Percentiles rank a stretch among this genome's conserved stretches.
phyloP scores from a whole-genome alignment of 305 asterid genomes.

The Salvia sclarea region DNA sequence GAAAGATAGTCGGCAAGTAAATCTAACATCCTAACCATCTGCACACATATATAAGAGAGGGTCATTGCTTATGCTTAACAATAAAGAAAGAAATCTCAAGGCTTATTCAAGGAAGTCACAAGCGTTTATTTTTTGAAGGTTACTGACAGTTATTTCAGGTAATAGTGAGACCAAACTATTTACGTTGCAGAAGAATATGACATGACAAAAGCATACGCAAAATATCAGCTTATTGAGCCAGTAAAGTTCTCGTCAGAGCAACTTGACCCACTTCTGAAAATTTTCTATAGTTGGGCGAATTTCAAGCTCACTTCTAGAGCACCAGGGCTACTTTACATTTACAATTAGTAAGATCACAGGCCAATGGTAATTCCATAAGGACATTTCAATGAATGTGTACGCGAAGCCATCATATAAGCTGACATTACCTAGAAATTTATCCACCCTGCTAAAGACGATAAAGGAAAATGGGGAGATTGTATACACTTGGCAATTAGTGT shows the following conservation, averaged over 20 bases:
- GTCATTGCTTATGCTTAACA: slow-evolving; percentile 25
- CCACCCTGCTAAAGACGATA: slow-evolving; percentile 9
- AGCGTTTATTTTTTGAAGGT: slow-evolving; percentile 1
- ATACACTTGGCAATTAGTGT: neutral
- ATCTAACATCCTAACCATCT: slow-evolving; percentile 99
- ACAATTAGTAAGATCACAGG: neutral
- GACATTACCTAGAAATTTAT: neutral
- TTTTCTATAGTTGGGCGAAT: neutral
- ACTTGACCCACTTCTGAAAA: slow-evolving; percentile 6
- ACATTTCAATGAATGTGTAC: neutral
- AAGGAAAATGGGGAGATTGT: neutral
- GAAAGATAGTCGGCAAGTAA: slow-evolving; percentile 91
- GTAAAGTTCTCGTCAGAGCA: slow-evolving; percentile 17
- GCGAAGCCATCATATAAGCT: slow-evolving; percentile 1
- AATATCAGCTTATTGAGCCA: neutral
- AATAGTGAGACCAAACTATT: slow-evolving; percentile 2
- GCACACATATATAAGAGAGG: slow-evolving; percentile 35
- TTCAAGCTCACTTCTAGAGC: neutral
- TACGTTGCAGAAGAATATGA: slow-evolving; percentile 15
- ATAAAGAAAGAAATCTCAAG: slow-evolving; percentile 8
- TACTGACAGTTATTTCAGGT: slow-evolving; percentile 6
- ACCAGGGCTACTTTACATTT: slow-evolving; percentile 12
- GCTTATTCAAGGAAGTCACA: slow-evolving; percentile 6
- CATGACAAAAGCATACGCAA: neutral
- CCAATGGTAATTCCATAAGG: slow-evolving; percentile 13